Evolutionary conservation across 192 early-diverging fungal species (phyloP).

Genomic region (Entomortierella chlamydospora): DNA sequence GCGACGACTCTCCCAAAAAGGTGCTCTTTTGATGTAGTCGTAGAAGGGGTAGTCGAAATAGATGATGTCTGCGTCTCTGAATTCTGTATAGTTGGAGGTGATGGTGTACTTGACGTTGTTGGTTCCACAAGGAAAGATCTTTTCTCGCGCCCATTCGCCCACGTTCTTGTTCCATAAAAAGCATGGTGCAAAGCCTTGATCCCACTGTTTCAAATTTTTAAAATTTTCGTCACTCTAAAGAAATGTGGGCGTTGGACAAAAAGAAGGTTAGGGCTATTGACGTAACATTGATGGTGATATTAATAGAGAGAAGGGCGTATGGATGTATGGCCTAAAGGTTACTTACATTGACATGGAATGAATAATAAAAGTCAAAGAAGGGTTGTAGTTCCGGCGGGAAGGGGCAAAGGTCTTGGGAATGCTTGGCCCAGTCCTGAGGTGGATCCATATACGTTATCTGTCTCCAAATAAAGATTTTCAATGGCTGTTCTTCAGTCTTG

Average conservation of each 20-base stretch:
- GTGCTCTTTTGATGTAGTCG: constrained; percentile 3
- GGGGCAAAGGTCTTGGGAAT: constrained; percentile 8
- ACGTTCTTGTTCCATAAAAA: constrained; percentile 7
- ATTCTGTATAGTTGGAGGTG: constrained; percentile 42
- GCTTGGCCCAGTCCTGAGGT: not conserved
- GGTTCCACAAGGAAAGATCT: constrained; percentile 1
- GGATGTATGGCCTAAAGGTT: no score
- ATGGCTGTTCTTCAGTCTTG: not conserved
- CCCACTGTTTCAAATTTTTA: no score
- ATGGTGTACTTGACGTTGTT: constrained; percentile 4
- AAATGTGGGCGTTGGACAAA: not conserved
- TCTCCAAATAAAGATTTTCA: constrained; percentile 18
- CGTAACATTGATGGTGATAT: not conserved
- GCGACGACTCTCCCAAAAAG: constrained; percentile 15
- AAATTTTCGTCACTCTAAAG: not conserved
- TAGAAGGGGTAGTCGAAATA: constrained; percentile 24
- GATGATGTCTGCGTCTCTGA: constrained; percentile 28
- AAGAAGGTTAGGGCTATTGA: no score
- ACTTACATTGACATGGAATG: not conserved
- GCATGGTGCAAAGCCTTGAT: constrained; percentile 11
- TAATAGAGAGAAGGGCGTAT: not conserved
- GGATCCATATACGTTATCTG: not conserved
- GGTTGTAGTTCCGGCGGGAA: constrained; percentile 18
- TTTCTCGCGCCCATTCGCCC: not conserved
- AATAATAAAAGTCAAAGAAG: constrained; percentile 12